Percentiles rank a stretch among this genome's conserved stretches.
phyloP scores from a whole-genome alignment of 2,329 filamentous ascomycete species.

The Stachybotrys chartarum region DNA sequence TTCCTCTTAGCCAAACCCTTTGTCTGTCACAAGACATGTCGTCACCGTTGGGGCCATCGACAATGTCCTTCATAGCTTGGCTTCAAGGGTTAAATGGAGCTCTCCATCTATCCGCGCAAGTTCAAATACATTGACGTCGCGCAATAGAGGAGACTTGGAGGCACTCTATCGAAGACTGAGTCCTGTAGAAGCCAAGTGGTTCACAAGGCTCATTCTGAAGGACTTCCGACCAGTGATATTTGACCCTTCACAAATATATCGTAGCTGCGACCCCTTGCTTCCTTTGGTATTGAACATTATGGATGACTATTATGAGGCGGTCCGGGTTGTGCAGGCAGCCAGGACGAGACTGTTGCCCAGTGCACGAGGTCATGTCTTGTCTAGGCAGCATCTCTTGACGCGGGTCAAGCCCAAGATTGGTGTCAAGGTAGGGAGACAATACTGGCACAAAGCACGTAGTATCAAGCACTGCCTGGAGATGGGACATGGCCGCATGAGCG shows the following conservation, averaged over 20 bases:
- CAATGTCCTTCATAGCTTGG: slow-evolving; percentile 53
- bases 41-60: slow-evolving; percentile 71
- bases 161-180: slow-evolving; percentile 52
- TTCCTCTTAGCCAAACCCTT: slow-evolving; percentile 35
- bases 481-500: slow-evolving; percentile 54
- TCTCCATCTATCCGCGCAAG: slow-evolving; percentile 49
- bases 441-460: slow-evolving; percentile 59
- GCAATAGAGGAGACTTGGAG: slow-evolving; percentile 39
- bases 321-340: slow-evolving; percentile 40
- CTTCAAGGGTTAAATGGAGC: slow-evolving; percentile 64
- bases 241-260: slow-evolving; percentile 47
- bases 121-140: slow-evolving; percentile 11
- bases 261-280: slow-evolving; percentile 60
- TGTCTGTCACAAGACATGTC: slow-evolving; percentile 20
- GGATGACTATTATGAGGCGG: slow-evolving; percentile 56
- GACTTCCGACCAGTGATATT: slow-evolving; percentile 62
- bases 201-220: slow-evolving; percentile 74
- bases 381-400: slow-evolving; percentile 14
- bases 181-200: slow-evolving; percentile 76
- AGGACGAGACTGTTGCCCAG: slow-evolving; percentile 14
- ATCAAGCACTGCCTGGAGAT: slow-evolving; percentile 70
- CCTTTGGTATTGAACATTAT: slow-evolving; percentile 65
- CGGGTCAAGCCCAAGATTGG: slow-evolving; percentile 47
- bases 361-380: neutral
- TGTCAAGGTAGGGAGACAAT: slow-evolving; percentile 56